A percentile compares a stretch with the other conserved stretches of the same genome.
These are phyloP conservation scores for Trichoderma gamsii DNA, from an alignment of 495 filamentous ascomycete genomes.

Conservation along the genomic window DNA sequence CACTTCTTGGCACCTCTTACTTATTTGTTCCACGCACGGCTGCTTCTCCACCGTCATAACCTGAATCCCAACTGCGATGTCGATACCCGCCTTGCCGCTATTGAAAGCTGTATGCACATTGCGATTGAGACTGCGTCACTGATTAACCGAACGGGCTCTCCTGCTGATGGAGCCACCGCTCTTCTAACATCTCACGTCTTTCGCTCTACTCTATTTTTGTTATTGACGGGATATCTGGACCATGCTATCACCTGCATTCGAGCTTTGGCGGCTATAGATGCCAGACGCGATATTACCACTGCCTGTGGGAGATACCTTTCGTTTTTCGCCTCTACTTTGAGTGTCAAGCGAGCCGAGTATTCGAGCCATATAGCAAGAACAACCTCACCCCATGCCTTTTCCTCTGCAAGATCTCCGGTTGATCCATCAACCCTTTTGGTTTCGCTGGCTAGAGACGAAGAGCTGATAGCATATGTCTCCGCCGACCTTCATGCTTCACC, in stretches of 20 bases:
- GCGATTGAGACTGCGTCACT: constrained; percentile 72
- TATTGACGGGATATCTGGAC: constrained; percentile 65
- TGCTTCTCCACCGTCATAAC: constrained; percentile 88
- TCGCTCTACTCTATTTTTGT: constrained; percentile 77
- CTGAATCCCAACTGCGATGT: constrained; percentile 64
- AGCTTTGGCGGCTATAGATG: constrained; percentile 60
- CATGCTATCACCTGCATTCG: constrained; percentile 67
- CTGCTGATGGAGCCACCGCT: constrained; percentile 39
- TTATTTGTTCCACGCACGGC: constrained; percentile 74
- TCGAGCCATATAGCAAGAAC: constrained; percentile 29
- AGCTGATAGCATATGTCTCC: constrained; percentile 81
- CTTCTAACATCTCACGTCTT: constrained; percentile 78
- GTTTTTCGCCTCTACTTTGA: constrained; percentile 71
- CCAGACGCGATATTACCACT: constrained; percentile 62
- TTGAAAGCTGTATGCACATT: constrained; percentile 69
- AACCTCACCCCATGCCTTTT: constrained; percentile 16
- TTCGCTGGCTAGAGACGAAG: constrained; percentile 71
- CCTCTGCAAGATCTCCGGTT: constrained; percentile 15
- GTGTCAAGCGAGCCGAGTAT: constrained; percentile 50
- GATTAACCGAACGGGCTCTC: constrained; percentile 55
- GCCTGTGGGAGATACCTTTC: constrained; percentile 76
- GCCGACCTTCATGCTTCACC: constrained; percentile 82
- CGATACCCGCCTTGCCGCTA: constrained; percentile 58
- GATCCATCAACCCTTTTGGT: constrained; percentile 31
- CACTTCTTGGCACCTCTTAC: constrained; percentile 63